Conservation (phyloP, 1,139 yeast species). For the Yamadazyma trypodendri region DNA sequence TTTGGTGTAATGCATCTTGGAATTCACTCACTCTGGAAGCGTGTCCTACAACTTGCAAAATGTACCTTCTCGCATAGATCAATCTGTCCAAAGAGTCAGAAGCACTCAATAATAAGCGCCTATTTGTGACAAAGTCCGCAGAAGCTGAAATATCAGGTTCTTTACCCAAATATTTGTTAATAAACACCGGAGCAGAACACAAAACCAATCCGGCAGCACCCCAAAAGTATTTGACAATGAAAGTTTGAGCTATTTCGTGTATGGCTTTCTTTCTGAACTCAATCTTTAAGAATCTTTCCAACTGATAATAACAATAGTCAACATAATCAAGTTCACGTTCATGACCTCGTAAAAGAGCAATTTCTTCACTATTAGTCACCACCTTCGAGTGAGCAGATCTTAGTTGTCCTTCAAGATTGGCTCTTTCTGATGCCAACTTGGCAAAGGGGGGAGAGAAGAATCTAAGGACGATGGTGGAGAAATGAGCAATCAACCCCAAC, state of each 20-base stretch:
- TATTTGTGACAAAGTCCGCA: constrained; percentile 84
- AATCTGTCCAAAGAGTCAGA: constrained; percentile 88
- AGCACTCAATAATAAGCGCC: constrained; percentile 80
- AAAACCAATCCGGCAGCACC: constrained; percentile 90
- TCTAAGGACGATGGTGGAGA: constrained; percentile 71
- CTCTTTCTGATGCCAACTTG: constrained; percentile 72
- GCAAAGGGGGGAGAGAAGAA: constrained; percentile 91
- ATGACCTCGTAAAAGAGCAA: constrained; percentile 84
- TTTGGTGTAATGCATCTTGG: constrained; percentile 59
- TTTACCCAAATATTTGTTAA: constrained; percentile 54
- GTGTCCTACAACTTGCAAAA: constrained; percentile 84
- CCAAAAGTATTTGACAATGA: constrained; percentile 89
- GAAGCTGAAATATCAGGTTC: constrained; percentile 55
- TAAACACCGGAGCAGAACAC: constrained; percentile 88
- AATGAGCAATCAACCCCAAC: constrained; percentile 76
- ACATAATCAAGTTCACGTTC: constrained; percentile 72
- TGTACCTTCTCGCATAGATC: constrained; percentile 79
- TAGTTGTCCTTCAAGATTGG: constrained; percentile 82
- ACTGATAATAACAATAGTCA: constrained; percentile 77
- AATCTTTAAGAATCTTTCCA: constrained; percentile 75
- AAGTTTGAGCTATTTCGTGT: constrained; percentile 76
- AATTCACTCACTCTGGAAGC: constrained; percentile 74
- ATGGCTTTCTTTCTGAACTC: constrained; percentile 75
- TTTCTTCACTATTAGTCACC: constrained; percentile 78
- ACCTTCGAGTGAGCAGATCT: constrained; percentile 81